phyloP scores from a whole-genome alignment of 2,329 filamentous ascomycete genomes.

The Fusarium beomiforme region DNA sequence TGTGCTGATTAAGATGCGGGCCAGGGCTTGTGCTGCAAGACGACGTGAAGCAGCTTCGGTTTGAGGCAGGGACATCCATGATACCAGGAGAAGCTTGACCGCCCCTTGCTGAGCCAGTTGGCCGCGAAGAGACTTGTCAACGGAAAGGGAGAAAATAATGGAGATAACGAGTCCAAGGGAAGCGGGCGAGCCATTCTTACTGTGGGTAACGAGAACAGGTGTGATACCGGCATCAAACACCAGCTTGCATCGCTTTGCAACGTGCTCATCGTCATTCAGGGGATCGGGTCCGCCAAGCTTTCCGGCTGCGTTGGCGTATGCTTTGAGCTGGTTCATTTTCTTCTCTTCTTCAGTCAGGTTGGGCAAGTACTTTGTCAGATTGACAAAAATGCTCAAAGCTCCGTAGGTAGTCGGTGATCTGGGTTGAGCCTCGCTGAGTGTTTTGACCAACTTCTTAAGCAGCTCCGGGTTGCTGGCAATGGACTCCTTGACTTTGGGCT shows the following conservation, averaged over 20 bases:
- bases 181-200: slow-evolving; percentile 75
- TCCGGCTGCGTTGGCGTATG: slow-evolving; percentile 89
- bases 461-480: slow-evolving; percentile 75
- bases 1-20: slow-evolving; percentile 86
- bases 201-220: slow-evolving; percentile 79
- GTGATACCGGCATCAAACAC: slow-evolving; percentile 83
- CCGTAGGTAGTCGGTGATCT: slow-evolving; percentile 84
- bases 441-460: slow-evolving; percentile 74
- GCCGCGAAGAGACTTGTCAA: slow-evolving; percentile 77
- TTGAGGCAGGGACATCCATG: slow-evolving; percentile 70
- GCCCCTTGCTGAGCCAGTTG: slow-evolving; percentile 93
- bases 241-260: slow-evolving; percentile 77
- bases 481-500: slow-evolving; percentile 84
- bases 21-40: slow-evolving; percentile 80
- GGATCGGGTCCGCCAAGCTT: slow-evolving; percentile 69
- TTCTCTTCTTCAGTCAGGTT: slow-evolving; percentile 88
- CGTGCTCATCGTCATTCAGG: slow-evolving; percentile 80
- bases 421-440: slow-evolving; percentile 65
- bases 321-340: slow-evolving; percentile 90
- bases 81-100: slow-evolving; percentile 81
- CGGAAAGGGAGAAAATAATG: slow-evolving; percentile 81
- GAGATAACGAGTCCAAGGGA: slow-evolving; percentile 78
- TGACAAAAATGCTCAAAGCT: slow-evolving; percentile 83
- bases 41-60: slow-evolving; percentile 59
- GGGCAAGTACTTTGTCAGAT: slow-evolving; percentile 84